A percentile compares a stretch with the other conserved stretches of the same genome.
Conservation (phyloP, 2,329 filamentous ascomycete species). For the Tolypocladium amazonense region DNA sequence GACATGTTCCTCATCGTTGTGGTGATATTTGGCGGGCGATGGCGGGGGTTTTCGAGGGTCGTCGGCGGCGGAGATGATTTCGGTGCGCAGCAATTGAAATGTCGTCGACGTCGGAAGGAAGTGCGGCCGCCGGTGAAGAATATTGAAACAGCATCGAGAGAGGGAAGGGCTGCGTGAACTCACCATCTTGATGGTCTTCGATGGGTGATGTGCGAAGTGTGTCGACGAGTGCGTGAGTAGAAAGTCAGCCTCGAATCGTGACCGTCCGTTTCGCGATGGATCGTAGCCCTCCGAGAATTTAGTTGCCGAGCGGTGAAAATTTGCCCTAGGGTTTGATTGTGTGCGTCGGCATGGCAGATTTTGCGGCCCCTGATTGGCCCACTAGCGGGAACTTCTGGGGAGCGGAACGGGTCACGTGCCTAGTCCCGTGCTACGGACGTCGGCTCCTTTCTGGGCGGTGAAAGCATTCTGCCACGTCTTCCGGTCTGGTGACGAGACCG, state of each 20-base stretch:
- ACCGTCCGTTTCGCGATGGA: constrained; percentile 23
- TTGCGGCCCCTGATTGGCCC: constrained; percentile 22
- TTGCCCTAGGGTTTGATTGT: constrained; percentile 27
- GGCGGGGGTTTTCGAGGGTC: background rate
- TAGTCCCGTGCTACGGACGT: background rate
- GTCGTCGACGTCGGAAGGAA: background rate
- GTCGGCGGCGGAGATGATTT: background rate
- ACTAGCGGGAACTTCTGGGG: background rate
- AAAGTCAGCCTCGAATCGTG: constrained; percentile 24
- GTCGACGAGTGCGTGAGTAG: constrained; percentile 25
- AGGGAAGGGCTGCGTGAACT: constrained; percentile 19
- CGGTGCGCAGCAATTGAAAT: background rate
- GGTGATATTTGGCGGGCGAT: background rate
- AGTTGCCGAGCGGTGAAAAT: constrained; percentile 25
- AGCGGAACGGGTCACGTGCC: constrained; percentile 12
- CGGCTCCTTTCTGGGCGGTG: constrained; percentile 15
- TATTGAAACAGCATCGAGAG: constrained; percentile 4
- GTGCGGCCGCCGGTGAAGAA: background rate
- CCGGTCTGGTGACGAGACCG: background rate
- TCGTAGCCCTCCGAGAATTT: constrained; percentile 21
- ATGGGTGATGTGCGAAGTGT: constrained; percentile 28
- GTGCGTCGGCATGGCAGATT: constrained; percentile 8
- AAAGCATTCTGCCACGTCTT: constrained; percentile 8
- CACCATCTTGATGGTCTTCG: constrained; percentile 38
- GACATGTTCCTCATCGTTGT: constrained; percentile 8